phyloP scores from a whole-genome alignment of 768 basidiomycete species.

The Lentinula detonsa region DNA sequence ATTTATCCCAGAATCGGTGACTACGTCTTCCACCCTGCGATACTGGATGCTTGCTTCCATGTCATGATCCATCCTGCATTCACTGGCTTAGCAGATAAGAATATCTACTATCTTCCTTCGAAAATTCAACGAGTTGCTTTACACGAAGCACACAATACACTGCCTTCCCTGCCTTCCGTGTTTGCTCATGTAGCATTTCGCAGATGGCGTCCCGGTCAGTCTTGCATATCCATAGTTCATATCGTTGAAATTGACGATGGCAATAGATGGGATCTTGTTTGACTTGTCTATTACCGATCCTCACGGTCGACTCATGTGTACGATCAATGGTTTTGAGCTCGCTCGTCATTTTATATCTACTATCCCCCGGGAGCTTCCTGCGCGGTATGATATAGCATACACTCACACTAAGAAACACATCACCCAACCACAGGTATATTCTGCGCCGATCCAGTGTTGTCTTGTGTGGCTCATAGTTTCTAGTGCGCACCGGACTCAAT shows the following conservation, averaged over 20 bases:
- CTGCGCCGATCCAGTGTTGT: background rate
- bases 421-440: background rate
- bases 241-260: slow-evolving; percentile 30
- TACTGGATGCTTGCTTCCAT: slow-evolving; percentile 23
- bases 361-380: background rate
- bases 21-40: slow-evolving; percentile 22
- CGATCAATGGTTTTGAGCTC: slow-evolving; percentile 26
- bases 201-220: slow-evolving; percentile 10
- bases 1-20: background rate
- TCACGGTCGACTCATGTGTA: slow-evolving; percentile 16
- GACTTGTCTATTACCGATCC: slow-evolving; percentile 16
- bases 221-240: slow-evolving; percentile 21
- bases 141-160: background rate
- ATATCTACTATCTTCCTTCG: slow-evolving; percentile 21
- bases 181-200: background rate
- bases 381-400: slow-evolving; percentile 16
- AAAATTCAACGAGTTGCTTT: background rate
- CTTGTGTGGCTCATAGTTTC: no score
- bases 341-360: slow-evolving; percentile 11
- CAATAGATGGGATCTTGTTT: slow-evolving; percentile 25
- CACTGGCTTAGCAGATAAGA: slow-evolving; percentile 12
- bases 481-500: no score
- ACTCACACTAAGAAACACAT: background rate
- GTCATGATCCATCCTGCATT: slow-evolving; percentile 12
- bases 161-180: background rate